Percentiles rank a stretch among this genome's conserved stretches.
Conservation (phyloP, 352 stramenopile genomes). For the Pythium oligandrum region DNA sequence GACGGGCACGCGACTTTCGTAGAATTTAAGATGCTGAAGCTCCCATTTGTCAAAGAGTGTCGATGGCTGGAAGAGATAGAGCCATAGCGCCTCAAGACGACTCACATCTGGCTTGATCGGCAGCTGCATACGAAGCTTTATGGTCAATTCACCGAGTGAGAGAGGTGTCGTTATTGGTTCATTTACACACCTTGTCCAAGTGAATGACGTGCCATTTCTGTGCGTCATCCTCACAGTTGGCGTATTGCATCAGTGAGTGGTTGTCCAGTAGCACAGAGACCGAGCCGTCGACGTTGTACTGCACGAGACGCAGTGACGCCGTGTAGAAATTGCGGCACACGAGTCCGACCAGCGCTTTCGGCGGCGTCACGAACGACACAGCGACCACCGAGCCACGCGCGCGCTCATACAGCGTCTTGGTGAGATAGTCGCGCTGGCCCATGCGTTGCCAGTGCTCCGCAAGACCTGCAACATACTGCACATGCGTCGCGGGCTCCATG, state of each 20-base stretch:
- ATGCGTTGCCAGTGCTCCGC: constrained; percentile 17
- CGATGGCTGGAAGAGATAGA: constrained; percentile 61
- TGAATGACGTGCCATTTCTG: constrained; percentile 65
- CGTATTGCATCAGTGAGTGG: constrained; percentile 48
- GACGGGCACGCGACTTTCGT: constrained; percentile 9
- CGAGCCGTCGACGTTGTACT: constrained; percentile 37
- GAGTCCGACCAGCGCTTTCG: constrained; percentile 21
- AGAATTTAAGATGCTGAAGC: constrained; percentile 49
- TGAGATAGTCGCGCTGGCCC: constrained; percentile 7
- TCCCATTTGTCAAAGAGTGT: constrained; percentile 55
- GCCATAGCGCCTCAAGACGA: constrained; percentile 32
- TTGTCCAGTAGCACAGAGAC: constrained; percentile 32
- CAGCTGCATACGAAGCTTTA: constrained; percentile 2
- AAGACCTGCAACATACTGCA: constrained; percentile 13
- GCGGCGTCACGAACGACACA: constrained; percentile 27
- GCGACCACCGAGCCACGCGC: constrained; percentile 36
- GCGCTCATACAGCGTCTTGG: constrained; percentile 14
- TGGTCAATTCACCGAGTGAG: too few species aligned
- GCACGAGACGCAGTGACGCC: constrained; percentile 44
- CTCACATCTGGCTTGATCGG: constrained; percentile 22
- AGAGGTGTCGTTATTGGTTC: too few species aligned
- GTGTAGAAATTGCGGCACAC: constrained; percentile 74
- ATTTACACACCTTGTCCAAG: constrained; percentile 33
- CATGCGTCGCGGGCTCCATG: constrained; percentile 19
- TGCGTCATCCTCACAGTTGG: constrained; percentile 61